Evolutionary conservation across 345 rosid species (phyloP).

Genomic region (Abelmoschus esculentus): DNA sequence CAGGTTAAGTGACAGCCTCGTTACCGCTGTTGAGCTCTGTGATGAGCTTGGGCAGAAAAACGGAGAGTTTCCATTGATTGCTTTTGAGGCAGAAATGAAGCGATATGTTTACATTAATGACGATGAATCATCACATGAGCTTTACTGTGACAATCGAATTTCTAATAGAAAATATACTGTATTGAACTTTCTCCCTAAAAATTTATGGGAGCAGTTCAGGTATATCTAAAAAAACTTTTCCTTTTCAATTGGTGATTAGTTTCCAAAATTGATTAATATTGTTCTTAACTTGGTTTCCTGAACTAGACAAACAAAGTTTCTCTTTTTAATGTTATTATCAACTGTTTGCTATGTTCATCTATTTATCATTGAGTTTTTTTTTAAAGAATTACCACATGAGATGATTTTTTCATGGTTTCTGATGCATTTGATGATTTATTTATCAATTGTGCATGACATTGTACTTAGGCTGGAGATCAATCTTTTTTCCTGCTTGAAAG

Average conservation of each 20-base stretch:
- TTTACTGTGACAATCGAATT: constrained; percentile 75
- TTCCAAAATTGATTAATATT: not conserved
- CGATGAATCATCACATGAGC: constrained; percentile 59
- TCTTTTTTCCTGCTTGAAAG: not conserved
- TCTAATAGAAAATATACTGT: constrained; percentile 87
- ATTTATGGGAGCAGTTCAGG: constrained; percentile 97
- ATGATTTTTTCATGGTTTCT: no score
- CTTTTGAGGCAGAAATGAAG: constrained; percentile 51
- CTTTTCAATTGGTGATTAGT: no score
- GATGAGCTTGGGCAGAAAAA: constrained; percentile 20
- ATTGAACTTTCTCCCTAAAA: constrained; percentile 85
- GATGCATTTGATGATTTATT: constrained; percentile 3
- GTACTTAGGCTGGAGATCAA: not conserved
- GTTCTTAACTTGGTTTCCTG: not conserved
- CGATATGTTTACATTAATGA: constrained; percentile 82
- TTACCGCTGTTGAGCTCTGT: constrained; percentile 5
- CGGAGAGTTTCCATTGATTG: constrained; percentile 9
- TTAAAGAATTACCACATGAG: no score
- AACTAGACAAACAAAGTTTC: not conserved
- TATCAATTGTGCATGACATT: not conserved
- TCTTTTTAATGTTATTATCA: not conserved
- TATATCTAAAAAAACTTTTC: constrained; percentile 2
- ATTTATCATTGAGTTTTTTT: not conserved
- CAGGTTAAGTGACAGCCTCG: not conserved
- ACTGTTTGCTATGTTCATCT: not conserved